These are phyloP conservation scores for Raphanus sativus DNA, from an alignment of 345 rosid genomes.

Conservation along the genomic window DNA sequence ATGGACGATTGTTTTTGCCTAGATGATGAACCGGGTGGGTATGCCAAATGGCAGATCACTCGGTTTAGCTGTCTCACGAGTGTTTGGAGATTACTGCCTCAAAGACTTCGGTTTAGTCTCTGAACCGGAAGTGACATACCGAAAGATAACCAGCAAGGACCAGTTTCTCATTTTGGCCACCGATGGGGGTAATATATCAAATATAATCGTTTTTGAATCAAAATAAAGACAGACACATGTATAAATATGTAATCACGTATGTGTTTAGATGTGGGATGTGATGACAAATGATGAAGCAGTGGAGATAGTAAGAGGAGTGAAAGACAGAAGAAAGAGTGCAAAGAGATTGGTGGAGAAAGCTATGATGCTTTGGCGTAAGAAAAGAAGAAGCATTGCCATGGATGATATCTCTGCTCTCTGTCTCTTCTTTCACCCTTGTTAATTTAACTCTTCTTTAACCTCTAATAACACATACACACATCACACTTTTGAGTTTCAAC, in stretches of 20 bases:
- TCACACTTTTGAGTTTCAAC: conserved; percentile 17
- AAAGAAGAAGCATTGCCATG: conserved; percentile 63
- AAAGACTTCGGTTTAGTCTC: conserved; percentile 87
- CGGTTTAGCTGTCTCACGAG: conserved; percentile 81
- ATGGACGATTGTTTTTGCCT: conserved; percentile 66
- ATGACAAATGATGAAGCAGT: conserved; percentile 80
- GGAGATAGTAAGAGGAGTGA: conserved; percentile 55
- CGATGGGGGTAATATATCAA: conserved; percentile 59
- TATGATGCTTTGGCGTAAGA: conserved; percentile 64
- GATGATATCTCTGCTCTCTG: conserved; percentile 89
- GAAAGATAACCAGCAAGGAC: conserved; percentile 57
- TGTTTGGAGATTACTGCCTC: conserved; percentile 80
- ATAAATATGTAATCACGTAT: neutral
- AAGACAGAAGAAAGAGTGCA: conserved; percentile 60
- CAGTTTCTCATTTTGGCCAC: conserved; percentile 77
- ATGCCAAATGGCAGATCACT: conserved; percentile 60
- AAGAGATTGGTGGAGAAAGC: conserved; percentile 73
- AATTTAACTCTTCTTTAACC: conserved; percentile 5
- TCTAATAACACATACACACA: neutral
- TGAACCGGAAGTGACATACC: conserved; percentile 62
- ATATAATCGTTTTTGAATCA: neutral
- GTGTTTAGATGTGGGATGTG: conserved; percentile 77
- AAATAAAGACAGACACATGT: neutral
- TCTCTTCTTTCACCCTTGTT: conserved; percentile 59
- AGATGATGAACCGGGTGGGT: conserved; percentile 85